Conservation (phyloP, 352 stramenopile species). For the Phytophthora melonis region DNA sequence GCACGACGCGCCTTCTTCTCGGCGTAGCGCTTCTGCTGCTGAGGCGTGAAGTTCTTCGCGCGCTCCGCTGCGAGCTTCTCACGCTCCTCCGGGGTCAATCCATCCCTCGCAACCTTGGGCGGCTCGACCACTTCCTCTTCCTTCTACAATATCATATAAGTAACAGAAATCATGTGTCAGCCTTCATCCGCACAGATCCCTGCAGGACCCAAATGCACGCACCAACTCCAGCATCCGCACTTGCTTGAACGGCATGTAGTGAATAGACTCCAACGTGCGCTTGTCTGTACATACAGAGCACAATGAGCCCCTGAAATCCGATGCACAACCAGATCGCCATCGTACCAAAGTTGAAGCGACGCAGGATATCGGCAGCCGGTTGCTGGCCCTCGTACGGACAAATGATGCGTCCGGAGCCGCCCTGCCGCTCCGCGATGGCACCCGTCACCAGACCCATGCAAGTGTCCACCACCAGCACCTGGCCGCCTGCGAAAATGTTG, state of each 20-base stretch:
- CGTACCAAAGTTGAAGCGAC: slow-evolving; percentile 88
- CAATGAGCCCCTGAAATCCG: not conserved
- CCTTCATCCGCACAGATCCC: not conserved
- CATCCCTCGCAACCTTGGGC: slow-evolving; percentile 57
- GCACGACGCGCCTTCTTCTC: slow-evolving; percentile 78
- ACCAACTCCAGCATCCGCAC: slow-evolving; percentile 57
- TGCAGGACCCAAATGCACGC: slow-evolving; percentile 2
- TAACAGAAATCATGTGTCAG: not conserved
- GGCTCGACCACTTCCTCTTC: slow-evolving; percentile 64
- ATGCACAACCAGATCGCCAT: not conserved
- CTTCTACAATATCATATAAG: slow-evolving; percentile 22
- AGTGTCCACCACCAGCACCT: slow-evolving; percentile 94
- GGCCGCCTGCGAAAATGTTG: slow-evolving; percentile 91
- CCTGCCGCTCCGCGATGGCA: slow-evolving; percentile 87
- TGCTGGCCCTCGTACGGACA: slow-evolving; percentile 82
- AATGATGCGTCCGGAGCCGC: slow-evolving; percentile 75
- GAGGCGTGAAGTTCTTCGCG: slow-evolving; percentile 82
- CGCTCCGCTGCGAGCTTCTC: slow-evolving; percentile 75
- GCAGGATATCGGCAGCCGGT: slow-evolving; percentile 75
- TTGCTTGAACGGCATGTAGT: slow-evolving; percentile 79
- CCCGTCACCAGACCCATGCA: slow-evolving; percentile 93
- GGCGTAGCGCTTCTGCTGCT: slow-evolving; percentile 82
- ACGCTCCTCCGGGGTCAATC: slow-evolving; percentile 68
- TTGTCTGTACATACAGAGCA: slow-evolving; percentile 53
- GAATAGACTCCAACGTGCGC: slow-evolving; percentile 73